These are phyloP conservation scores for Dipodascus albidus DNA, from an alignment of 805 yeast genomes.

Conservation along the genomic window DNA sequence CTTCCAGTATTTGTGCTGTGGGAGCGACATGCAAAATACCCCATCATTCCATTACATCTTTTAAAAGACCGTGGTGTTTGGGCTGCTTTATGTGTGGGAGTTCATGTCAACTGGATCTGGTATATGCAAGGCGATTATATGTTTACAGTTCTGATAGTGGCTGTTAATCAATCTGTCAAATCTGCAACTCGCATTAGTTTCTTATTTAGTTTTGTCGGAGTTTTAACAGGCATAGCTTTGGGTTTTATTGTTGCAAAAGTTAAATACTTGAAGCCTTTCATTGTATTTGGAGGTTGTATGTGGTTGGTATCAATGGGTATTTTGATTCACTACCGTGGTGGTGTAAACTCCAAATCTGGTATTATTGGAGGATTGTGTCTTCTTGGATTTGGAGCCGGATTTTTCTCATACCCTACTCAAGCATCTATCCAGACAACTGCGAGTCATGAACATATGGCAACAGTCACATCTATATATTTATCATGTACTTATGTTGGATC, in stretches of 20 bases:
- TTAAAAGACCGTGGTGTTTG: slow-evolving; percentile 62
- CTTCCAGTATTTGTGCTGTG: slow-evolving; percentile 49
- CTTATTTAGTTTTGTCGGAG: slow-evolving; percentile 54
- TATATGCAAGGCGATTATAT: slow-evolving; percentile 61
- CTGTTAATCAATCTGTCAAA: slow-evolving; percentile 42
- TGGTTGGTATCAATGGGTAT: slow-evolving; percentile 57
- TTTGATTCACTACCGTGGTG: slow-evolving; percentile 44
- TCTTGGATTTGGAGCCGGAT: slow-evolving; percentile 59
- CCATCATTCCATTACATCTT: slow-evolving; percentile 49
- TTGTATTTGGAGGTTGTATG: slow-evolving; percentile 43
- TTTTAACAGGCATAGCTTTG: slow-evolving; percentile 44
- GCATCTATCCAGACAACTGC: slow-evolving; percentile 48
- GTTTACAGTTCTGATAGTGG: slow-evolving; percentile 55
- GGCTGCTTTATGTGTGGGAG: slow-evolving; percentile 51
- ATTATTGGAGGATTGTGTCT: slow-evolving; percentile 56
- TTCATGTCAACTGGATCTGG: slow-evolving; percentile 50
- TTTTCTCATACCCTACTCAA: slow-evolving; percentile 55
- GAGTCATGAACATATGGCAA: slow-evolving; percentile 54
- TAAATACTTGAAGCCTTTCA: slow-evolving; percentile 46
- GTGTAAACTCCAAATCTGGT: slow-evolving; percentile 39
- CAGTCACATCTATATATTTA: slow-evolving; percentile 44
- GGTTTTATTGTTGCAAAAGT: slow-evolving; percentile 43
- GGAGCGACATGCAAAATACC: slow-evolving; percentile 50
- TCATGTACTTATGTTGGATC: slow-evolving; percentile 51
- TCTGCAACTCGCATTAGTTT: slow-evolving; percentile 58